A percentile compares a stretch with the other conserved stretches of the same genome.
Evolutionary conservation across 257 asterid genomes (phyloP).

Genomic region (Mitragyna speciosa): DNA sequence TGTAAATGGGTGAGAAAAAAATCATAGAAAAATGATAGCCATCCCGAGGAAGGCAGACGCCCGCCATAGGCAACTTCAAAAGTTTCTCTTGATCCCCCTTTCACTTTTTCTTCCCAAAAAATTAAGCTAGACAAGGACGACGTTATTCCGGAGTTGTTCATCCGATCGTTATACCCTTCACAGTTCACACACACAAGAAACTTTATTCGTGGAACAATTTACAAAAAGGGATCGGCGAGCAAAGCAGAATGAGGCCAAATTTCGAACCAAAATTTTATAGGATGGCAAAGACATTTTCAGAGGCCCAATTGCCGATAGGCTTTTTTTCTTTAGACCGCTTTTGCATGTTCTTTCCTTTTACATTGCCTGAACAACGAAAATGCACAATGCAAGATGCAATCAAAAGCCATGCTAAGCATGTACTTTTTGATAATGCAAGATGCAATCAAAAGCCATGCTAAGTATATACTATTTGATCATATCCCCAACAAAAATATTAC

Average conservation of each 20-base stretch:
- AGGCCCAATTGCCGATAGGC: slow-evolving; percentile 17
- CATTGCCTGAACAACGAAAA: not conserved
- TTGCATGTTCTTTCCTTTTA: slow-evolving; percentile 5
- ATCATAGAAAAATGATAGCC: slow-evolving; percentile 32
- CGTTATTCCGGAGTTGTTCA: not conserved
- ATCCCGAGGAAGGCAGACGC: slow-evolving; percentile 53
- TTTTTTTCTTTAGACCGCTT: slow-evolving; percentile 27
- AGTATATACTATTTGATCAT: not conserved
- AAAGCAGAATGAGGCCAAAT: slow-evolving; percentile 26
- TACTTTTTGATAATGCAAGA: not conserved
- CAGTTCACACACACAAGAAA: not conserved
- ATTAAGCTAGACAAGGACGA: slow-evolving; percentile 29
- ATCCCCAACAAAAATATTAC: too few species aligned
- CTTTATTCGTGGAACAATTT: slow-evolving; percentile 7
- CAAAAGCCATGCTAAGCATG: not conserved
- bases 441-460: not conserved
- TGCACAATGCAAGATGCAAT: not conserved
- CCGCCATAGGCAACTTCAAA: slow-evolving; percentile 24
- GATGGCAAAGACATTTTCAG: not conserved
- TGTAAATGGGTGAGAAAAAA: slow-evolving; percentile 14
- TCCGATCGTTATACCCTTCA: not conserved
- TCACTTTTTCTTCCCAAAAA: slow-evolving; percentile 41
- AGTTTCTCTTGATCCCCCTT: slow-evolving; percentile 30
- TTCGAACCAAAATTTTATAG: slow-evolving; percentile 1
- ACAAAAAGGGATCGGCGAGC: not conserved